A percentile compares a stretch with the other conserved stretches of the same genome.
Evolutionary conservation across 1,284 basidiomycete species (phyloP).

Genomic region (Trametes sp.): DNA sequence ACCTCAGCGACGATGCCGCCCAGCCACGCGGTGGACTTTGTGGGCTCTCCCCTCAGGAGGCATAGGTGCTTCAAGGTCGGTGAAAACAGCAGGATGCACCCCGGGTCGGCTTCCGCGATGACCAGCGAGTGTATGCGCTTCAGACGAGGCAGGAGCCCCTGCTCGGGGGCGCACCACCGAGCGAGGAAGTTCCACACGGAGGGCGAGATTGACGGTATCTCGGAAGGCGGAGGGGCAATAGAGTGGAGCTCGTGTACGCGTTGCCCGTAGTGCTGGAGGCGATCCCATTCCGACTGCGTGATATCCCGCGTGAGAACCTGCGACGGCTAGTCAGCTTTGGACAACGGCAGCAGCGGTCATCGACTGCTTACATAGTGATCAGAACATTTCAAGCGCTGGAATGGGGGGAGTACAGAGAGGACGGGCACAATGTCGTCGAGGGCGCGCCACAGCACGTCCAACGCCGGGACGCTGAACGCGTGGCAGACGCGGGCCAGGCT

Average conservation of each 20-base stretch:
- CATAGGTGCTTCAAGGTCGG: background rate
- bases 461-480: constrained; percentile 3
- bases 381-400: background rate
- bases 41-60: background rate
- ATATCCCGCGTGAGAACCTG: constrained; percentile 3
- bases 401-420: constrained; percentile 1
- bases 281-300: constrained; percentile 3
- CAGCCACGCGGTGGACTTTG: background rate
- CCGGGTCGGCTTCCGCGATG: background rate
- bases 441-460: constrained; percentile 13
- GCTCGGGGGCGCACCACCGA: background rate
- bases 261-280: background rate
- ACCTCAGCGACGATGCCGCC: background rate
- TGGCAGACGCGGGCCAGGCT: constrained; percentile 8
- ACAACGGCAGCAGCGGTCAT: too few species aligned
- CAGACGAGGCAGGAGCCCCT: background rate
- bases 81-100: background rate
- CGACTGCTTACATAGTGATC: background rate
- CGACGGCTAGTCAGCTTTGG: too few species aligned
- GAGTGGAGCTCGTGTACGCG: background rate
- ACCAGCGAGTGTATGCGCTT: background rate
- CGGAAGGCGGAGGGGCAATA: too few species aligned
- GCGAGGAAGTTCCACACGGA: constrained; percentile 1
- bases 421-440: constrained; percentile 11
- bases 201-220: background rate